A percentile compares a stretch with the other conserved stretches of the same genome.
These are phyloP conservation scores for Solanum hybrid DNA, from an alignment of 305 asterid species.

Conservation along the genomic window DNA sequence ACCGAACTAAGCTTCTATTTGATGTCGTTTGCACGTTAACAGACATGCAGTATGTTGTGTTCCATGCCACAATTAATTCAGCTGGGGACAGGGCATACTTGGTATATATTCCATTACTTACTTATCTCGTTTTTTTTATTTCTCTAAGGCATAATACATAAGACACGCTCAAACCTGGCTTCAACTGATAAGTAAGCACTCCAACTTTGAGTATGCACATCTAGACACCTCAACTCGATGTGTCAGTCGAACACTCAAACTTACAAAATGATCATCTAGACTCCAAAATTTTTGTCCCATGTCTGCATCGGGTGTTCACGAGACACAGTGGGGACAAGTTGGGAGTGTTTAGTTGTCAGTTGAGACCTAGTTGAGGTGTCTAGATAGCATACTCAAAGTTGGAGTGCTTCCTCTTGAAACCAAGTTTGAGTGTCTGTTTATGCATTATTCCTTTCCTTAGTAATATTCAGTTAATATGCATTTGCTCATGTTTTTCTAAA, in stretches of 20 bases:
- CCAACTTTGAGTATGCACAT: background rate
- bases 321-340: background rate
- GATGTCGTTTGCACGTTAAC: constrained; percentile 73
- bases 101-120: constrained; percentile 22
- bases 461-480: background rate
- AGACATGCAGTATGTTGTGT: constrained; percentile 64
- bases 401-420: background rate
- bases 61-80: constrained; percentile 61
- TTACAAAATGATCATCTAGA: background rate
- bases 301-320: background rate
- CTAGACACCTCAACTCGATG: background rate
- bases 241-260: background rate
- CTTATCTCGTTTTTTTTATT: background rate
- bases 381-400: background rate
- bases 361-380: background rate
- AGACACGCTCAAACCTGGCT: background rate
- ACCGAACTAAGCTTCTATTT: constrained; percentile 59
- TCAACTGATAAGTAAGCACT: background rate
- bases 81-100: constrained; percentile 44
- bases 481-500: background rate
- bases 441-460: background rate
- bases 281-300: background rate
- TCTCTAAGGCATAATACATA: background rate
- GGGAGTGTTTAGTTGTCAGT: background rate
- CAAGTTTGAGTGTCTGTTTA: background rate